phyloP scores from a whole-genome alignment of 208 protist genomes.

The Crithidia fasciculata region DNA sequence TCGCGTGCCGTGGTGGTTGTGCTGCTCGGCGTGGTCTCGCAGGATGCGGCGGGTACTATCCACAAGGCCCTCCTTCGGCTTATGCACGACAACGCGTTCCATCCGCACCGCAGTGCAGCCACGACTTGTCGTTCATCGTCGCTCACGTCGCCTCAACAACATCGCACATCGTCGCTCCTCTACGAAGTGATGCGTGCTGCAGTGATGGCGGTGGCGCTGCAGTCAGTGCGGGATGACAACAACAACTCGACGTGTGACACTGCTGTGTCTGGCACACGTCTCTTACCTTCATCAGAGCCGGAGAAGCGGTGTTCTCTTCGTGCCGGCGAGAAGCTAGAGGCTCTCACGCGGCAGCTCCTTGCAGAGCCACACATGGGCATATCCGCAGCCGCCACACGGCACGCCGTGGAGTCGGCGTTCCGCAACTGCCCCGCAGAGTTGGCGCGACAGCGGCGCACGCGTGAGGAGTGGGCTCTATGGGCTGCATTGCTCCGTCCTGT shows the following conservation, averaged over 20 bases:
- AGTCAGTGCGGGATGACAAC: no score
- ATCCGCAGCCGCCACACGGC: neutral
- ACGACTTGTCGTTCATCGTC: neutral
- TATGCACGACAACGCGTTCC: slow-evolving; percentile 14
- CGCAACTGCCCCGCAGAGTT: neutral
- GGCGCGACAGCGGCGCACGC: neutral
- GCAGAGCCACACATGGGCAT: neutral
- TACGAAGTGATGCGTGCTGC: neutral
- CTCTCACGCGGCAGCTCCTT: neutral
- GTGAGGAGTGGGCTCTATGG: slow-evolving; percentile 23
- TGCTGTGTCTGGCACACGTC: no score
- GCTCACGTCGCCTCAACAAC: neutral
- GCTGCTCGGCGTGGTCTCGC: slow-evolving; percentile 18
- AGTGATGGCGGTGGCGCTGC: neutral
- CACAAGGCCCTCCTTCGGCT: slow-evolving; percentile 29
- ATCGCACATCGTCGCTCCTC: neutral
- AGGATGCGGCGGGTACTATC: slow-evolving; percentile 23
- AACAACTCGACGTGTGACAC: no score
- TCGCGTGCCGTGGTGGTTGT: neutral
- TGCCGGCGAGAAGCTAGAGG: neutral
- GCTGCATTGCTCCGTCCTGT: slow-evolving; percentile 47
- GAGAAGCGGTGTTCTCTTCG: no score
- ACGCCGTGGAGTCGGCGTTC: neutral
- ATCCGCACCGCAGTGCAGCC: no score
- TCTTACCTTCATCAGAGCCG: no score